Percentiles rank a stretch among this genome's conserved stretches.
These are phyloP conservation scores for Themeda triandra DNA, from an alignment of 176 grass and related monocot genomes.

Conservation along the genomic window DNA sequence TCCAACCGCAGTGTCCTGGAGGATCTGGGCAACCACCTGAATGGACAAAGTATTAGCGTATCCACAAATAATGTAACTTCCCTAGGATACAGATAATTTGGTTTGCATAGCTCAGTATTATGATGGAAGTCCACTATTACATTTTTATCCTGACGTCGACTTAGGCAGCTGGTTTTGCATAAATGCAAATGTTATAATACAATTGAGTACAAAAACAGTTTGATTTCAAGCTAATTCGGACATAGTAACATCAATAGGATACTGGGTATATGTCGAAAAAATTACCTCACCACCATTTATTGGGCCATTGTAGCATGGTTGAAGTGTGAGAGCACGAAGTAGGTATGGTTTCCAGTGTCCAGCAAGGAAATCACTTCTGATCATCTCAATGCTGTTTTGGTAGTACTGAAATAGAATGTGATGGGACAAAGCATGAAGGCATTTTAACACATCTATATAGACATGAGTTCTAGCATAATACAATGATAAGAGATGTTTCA, in stretches of 20 bases:
- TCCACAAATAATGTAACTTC: constrained; percentile 21
- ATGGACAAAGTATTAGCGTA: constrained; percentile 32
- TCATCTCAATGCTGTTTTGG: constrained; percentile 95
- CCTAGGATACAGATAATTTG: background rate
- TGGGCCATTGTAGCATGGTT: constrained; percentile 68
- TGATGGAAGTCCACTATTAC: background rate
- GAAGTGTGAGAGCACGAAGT: constrained; percentile 67
- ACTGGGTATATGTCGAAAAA: background rate
- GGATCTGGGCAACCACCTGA: constrained; percentile 74
- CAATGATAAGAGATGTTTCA: constrained; percentile 26
- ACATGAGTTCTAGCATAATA: background rate
- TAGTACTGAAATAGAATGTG: constrained; percentile 14
- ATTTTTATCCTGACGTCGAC: background rate
- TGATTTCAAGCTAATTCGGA: background rate
- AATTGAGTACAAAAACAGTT: constrained; percentile 5
- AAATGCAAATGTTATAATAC: constrained; percentile 10
- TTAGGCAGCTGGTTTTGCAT: constrained; percentile 13
- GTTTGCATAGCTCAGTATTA: constrained; percentile 12
- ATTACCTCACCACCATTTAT: constrained; percentile 86
- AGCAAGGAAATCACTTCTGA: constrained; percentile 90
- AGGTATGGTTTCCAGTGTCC: constrained; percentile 98
- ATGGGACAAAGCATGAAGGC: background rate
- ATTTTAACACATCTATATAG: constrained; percentile 2
- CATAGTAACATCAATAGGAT: background rate
- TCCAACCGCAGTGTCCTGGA: constrained; percentile 78